phyloP scores from a whole-genome alignment of 2,329 filamentous ascomycete genomes.

The Cladosporium sp. region DNA sequence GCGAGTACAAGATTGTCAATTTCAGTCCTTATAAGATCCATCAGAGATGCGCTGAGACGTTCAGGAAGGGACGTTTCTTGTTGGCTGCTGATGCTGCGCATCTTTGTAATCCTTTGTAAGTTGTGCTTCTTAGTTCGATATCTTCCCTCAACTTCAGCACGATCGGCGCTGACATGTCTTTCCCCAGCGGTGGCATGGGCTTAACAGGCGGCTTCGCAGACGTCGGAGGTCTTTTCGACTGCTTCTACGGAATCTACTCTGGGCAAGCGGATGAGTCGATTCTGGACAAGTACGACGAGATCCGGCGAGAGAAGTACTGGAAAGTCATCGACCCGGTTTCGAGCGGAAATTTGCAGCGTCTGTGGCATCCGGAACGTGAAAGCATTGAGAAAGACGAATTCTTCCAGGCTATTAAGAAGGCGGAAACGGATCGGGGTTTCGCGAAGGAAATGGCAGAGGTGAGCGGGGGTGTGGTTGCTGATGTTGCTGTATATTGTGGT shows the following conservation, averaged over 20 bases:
- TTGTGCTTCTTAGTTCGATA: background rate
- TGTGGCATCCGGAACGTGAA: conserved; percentile 17
- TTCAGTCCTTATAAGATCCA: conserved; percentile 40
- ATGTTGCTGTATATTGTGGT: background rate
- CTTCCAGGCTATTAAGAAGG: conserved; percentile 18
- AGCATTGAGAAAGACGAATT: conserved; percentile 20
- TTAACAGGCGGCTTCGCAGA: conserved; percentile 25
- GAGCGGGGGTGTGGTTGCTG: background rate
- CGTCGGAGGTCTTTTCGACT: conserved; percentile 24
- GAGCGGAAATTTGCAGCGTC: conserved; percentile 20
- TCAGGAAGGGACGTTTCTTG: conserved; percentile 31
- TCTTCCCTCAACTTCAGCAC: background rate
- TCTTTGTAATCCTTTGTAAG: conserved; percentile 24
- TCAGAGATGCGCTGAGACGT: conserved; percentile 32
- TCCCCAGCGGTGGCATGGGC: conserved; percentile 21
- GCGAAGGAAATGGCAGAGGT: conserved; percentile 13
- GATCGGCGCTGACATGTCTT: too few relatives aligned
- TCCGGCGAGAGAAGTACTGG: conserved; percentile 32
- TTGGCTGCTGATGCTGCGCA: conserved; percentile 41
- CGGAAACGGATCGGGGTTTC: conserved; percentile 18
- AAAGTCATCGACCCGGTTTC: conserved; percentile 31
- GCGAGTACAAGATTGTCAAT: conserved; percentile 31
- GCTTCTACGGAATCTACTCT: conserved; percentile 22
- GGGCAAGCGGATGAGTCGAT: conserved; percentile 25
- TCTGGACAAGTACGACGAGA: conserved; percentile 32